A percentile compares a stretch with the other conserved stretches of the same genome.
Conservation (phyloP, 495 filamentous ascomycete genomes). For the Pseudevernia furfuracea region DNA sequence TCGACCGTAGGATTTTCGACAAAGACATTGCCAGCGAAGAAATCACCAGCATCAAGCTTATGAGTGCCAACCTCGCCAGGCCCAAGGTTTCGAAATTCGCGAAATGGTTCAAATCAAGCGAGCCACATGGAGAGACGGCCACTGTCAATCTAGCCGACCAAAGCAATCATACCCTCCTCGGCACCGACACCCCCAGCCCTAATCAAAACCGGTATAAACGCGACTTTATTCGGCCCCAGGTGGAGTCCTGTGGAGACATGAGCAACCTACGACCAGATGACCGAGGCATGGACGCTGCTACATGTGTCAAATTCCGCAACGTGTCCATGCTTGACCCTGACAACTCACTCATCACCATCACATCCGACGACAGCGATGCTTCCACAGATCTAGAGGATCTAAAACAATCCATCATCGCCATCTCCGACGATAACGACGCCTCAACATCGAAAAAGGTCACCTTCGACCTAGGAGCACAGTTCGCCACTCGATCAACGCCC, state of each 20-base stretch:
- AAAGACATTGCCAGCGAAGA: no score
- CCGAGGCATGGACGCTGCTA: not conserved
- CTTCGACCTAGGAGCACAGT: not conserved
- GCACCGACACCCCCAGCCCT: not conserved
- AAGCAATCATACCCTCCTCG: not conserved
- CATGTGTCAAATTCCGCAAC: not conserved
- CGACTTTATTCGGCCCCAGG: not conserved
- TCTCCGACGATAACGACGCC: not conserved
- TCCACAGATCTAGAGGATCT: no score
- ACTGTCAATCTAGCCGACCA: not conserved
- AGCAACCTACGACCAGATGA: not conserved
- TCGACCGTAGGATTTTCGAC: no score
- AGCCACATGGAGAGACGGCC: not conserved
- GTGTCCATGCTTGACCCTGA: not conserved
- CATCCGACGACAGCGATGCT: not conserved
- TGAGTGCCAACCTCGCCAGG: no score
- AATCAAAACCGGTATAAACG: no score
- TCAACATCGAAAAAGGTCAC: not conserved
- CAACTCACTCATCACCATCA: no score
- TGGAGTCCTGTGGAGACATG: not conserved
- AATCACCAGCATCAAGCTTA: no score
- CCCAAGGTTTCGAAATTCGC: no score
- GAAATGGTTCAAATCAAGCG: not conserved
- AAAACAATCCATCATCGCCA: no score
- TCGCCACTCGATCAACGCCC: not conserved